Percentiles rank a stretch among this genome's conserved stretches.
Evolutionary conservation across 495 filamentous ascomycete genomes (phyloP).

Genomic region (Pyronema domesticum): DNA sequence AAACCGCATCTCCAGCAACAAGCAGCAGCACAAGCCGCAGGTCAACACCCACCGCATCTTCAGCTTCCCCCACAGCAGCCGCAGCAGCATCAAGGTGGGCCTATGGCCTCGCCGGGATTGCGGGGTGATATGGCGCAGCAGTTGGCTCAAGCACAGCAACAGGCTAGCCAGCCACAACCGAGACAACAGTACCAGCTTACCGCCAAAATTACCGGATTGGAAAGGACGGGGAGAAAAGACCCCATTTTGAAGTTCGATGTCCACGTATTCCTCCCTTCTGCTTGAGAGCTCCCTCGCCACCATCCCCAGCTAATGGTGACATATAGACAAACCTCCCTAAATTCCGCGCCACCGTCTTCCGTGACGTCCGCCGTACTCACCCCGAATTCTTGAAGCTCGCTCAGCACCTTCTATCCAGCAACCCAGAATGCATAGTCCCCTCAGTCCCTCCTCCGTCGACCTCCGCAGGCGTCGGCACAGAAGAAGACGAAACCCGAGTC

Average conservation of each 20-base stretch:
- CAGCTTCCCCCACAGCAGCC: neutral
- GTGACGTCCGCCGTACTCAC: constrained; percentile 87
- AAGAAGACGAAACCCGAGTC: constrained; percentile 83
- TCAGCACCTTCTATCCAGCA: constrained; percentile 84
- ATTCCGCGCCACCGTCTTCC: constrained; percentile 93
- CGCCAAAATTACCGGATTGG: constrained; percentile 81
- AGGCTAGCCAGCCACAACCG: constrained; percentile 27
- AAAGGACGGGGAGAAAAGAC: constrained; percentile 86
- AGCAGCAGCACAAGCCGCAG: neutral
- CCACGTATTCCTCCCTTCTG: constrained; percentile 44
- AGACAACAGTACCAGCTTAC: constrained; percentile 64
- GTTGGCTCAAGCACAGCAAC: constrained; percentile 27
- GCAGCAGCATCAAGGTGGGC: neutral
- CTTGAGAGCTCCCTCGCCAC: constrained; percentile 1
- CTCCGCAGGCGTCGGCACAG: constrained; percentile 85
- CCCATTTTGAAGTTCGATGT: constrained; percentile 92
- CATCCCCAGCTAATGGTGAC: neutral
- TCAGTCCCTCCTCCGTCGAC: constrained; percentile 81
- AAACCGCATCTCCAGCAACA: constrained; percentile 1
- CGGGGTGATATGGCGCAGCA: neutral
- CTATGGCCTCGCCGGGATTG: too few species aligned
- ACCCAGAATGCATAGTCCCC: constrained; percentile 95
- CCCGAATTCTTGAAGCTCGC: constrained; percentile 90
- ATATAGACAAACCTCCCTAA: constrained; percentile 86
- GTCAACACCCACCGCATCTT: neutral